These are phyloP conservation scores for Lactarius akahatsu DNA, from an alignment of 768 basidiomycete genomes.

Conservation along the genomic window DNA sequence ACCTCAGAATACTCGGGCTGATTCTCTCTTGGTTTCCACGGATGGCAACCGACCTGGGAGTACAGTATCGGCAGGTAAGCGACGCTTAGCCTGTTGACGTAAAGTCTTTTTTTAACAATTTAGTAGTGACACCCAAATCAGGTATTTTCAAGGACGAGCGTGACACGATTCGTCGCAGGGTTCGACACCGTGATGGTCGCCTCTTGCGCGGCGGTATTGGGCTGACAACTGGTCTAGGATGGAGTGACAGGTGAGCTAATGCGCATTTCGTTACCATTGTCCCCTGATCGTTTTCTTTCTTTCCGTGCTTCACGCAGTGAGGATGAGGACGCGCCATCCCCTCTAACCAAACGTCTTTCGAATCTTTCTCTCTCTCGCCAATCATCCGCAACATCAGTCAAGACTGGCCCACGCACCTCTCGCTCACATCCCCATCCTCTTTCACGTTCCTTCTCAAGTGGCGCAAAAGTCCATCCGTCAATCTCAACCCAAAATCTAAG, in stretches of 20 bases:
- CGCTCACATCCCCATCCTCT: conserved; percentile 30
- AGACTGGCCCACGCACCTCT: conserved; percentile 10
- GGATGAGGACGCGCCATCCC: conserved; percentile 44
- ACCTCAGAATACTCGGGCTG: conserved; percentile 30
- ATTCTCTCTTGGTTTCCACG: conserved; percentile 26
- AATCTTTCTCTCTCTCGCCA: conserved; percentile 30
- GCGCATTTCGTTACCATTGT: conserved; percentile 2
- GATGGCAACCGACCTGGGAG: conserved; percentile 32
- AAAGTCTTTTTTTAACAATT: conserved; percentile 13
- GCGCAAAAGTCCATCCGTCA: neutral
- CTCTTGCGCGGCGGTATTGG: conserved; percentile 41
- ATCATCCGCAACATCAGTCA: conserved; percentile 28
- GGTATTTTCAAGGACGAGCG: conserved; percentile 41
- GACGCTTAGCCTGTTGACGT: conserved; percentile 2
- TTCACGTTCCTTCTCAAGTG: conserved; percentile 31
- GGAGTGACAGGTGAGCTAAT: conserved; percentile 40
- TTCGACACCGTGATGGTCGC: conserved; percentile 41
- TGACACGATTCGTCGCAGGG: conserved; percentile 38
- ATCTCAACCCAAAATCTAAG: conserved; percentile 16
- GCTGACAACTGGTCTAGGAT: conserved; percentile 44
- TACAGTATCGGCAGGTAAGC: conserved; percentile 34
- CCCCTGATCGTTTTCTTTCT: neutral
- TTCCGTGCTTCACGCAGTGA: conserved; percentile 33
- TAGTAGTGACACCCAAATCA: conserved; percentile 37
- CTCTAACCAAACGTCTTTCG: conserved; percentile 40